These are phyloP conservation scores for Arthromyces matolae DNA, from an alignment of 768 basidiomycete genomes.

Conservation along the genomic window DNA sequence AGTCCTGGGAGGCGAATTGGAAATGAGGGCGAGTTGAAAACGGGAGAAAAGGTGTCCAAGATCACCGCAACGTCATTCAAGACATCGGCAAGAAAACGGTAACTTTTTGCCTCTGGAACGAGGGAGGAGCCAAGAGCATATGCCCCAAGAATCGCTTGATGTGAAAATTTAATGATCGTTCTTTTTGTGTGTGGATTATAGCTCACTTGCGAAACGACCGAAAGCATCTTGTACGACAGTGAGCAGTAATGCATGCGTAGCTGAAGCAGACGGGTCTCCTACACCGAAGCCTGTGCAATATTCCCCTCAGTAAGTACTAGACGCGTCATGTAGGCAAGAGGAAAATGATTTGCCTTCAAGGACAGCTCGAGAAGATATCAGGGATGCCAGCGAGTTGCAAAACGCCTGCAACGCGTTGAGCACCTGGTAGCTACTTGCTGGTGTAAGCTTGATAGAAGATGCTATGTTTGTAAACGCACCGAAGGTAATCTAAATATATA, in stretches of 20 bases:
- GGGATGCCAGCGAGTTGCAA: slow-evolving; percentile 60
- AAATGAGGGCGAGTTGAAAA: slow-evolving; percentile 37
- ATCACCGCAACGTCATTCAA: slow-evolving; percentile 60
- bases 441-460: slow-evolving; percentile 5
- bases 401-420: slow-evolving; percentile 67
- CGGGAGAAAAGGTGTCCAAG: slow-evolving; percentile 57
- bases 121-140: slow-evolving; percentile 62
- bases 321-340: too few species aligned
- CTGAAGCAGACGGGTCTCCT: slow-evolving; percentile 62
- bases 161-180: neutral
- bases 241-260: slow-evolving; percentile 61
- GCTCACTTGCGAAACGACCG: slow-evolving; percentile 60
- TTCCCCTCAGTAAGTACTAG: too few species aligned
- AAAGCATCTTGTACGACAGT: slow-evolving; percentile 65
- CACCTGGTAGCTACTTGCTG: slow-evolving; percentile 53
- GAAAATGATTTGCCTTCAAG: slow-evolving; percentile 61
- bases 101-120: slow-evolving; percentile 67
- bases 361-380: slow-evolving; percentile 63
- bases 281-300: slow-evolving; percentile 74
- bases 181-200: neutral
- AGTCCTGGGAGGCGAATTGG: slow-evolving; percentile 34
- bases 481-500: slow-evolving; percentile 45
- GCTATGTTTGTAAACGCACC: slow-evolving; percentile 30
- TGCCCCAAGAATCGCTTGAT: slow-evolving; percentile 58
- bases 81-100: slow-evolving; percentile 63